Evolutionary conservation across 495 filamentous ascomycete genomes (phyloP).

Genomic region (Penicillium lividum): DNA sequence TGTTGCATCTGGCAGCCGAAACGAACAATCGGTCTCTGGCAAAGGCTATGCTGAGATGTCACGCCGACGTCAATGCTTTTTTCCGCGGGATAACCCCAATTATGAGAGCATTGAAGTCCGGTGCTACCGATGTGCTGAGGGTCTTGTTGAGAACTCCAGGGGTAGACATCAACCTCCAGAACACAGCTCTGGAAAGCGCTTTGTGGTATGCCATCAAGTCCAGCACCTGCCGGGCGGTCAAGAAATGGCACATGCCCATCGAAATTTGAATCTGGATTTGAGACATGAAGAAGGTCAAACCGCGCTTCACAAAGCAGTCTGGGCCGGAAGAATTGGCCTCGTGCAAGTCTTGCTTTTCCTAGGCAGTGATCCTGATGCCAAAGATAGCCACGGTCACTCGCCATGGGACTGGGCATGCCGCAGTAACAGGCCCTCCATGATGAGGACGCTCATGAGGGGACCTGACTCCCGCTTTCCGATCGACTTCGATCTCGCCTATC

Average conservation of each 20-base stretch:
- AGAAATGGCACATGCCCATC: neutral
- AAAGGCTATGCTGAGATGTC: constrained; percentile 6
- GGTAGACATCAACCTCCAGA: constrained; percentile 14
- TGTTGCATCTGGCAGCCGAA: constrained; percentile 15
- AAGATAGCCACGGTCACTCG: constrained; percentile 15
- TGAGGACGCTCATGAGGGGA: neutral
- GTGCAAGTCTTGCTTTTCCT: constrained; percentile 10
- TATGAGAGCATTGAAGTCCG: constrained; percentile 13
- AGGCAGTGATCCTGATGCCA: constrained; percentile 7
- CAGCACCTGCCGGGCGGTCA: neutral
- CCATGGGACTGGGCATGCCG: constrained; percentile 5
- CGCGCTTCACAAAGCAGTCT: constrained; percentile 13
- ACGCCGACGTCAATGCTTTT: constrained; percentile 17
- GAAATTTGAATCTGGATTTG: constrained; percentile 4
- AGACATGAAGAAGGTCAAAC: constrained; percentile 6
- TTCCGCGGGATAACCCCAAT: constrained; percentile 10
- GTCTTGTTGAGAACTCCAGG: constrained; percentile 5
- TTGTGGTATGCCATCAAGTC: constrained; percentile 17
- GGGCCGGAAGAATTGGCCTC: constrained; percentile 8
- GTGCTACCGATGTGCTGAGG: constrained; percentile 1
- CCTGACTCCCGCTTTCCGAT: neutral
- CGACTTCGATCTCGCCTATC: too few species aligned
- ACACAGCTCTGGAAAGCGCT: constrained; percentile 7
- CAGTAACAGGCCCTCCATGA: constrained; percentile 8
- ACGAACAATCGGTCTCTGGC: constrained; percentile 9